Conservation (phyloP, 1,139 yeast genomes). For the Kodamaea anthophila region DNA sequence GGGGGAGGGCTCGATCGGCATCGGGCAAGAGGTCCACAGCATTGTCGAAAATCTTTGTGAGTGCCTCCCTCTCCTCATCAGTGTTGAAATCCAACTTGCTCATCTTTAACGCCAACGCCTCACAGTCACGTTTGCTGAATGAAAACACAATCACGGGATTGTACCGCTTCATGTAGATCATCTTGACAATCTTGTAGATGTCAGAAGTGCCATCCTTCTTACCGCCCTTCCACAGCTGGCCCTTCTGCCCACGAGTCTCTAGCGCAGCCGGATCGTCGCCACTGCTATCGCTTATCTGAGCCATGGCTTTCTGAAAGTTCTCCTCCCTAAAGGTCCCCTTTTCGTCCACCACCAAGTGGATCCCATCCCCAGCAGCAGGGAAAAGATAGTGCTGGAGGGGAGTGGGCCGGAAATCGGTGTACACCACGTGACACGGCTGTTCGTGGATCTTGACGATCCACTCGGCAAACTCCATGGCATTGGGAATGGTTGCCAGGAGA, state of each 20-base stretch:
- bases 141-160: slow-evolving; percentile 98
- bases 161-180: slow-evolving; percentile 93
- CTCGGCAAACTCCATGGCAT: slow-evolving; percentile 97
- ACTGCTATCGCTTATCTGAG: slow-evolving; percentile 71
- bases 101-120: slow-evolving; percentile 88
- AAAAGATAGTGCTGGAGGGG: slow-evolving; percentile 95
- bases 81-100: slow-evolving; percentile 89
- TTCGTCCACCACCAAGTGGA: slow-evolving; percentile 95
- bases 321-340: slow-evolving; percentile 95
- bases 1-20: slow-evolving; percentile 87
- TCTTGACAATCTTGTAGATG: slow-evolving; percentile 92
- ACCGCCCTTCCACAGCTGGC: slow-evolving; percentile 87
- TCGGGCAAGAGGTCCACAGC: slow-evolving; percentile 87
- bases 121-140: slow-evolving; percentile 95
- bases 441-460: slow-evolving; percentile 95
- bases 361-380: slow-evolving; percentile 97
- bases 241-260: slow-evolving; percentile 61
- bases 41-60: slow-evolving; percentile 80
- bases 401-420: slow-evolving; percentile 97
- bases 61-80: slow-evolving; percentile 86
- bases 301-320: slow-evolving; percentile 97
- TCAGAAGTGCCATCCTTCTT: slow-evolving; percentile 81
- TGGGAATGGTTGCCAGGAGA: slow-evolving; percentile 94
- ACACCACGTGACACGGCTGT: slow-evolving; percentile 98
- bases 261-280: slow-evolving; percentile 80